Evolutionary conservation across 2,329 filamentous ascomycete species (phyloP).

Genomic region (Penicillium sumatraense): DNA sequence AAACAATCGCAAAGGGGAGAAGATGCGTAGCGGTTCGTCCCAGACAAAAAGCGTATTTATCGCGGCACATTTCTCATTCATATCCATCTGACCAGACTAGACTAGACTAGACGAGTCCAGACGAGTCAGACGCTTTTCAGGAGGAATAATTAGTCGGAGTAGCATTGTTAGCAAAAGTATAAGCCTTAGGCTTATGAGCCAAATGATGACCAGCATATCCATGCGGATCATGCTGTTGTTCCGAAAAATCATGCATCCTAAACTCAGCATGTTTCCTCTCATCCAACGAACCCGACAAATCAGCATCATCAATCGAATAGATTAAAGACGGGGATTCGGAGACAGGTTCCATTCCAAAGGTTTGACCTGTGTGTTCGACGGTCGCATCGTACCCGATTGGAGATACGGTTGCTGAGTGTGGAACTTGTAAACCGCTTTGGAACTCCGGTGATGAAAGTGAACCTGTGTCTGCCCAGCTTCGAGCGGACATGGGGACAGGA

Average conservation of each 20-base stretch:
- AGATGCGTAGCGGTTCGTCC: slow-evolving; percentile 25
- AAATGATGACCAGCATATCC: slow-evolving; percentile 46
- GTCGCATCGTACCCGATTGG: slow-evolving; percentile 44
- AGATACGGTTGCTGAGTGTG: slow-evolving; percentile 41
- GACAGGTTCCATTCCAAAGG: slow-evolving; percentile 32
- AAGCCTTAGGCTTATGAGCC: slow-evolving; percentile 46
- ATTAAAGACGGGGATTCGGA: slow-evolving; percentile 39
- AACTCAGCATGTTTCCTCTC: slow-evolving; percentile 46
- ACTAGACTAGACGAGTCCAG: no score
- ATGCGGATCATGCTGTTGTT: slow-evolving; percentile 51
- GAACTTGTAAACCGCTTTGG: slow-evolving; percentile 37
- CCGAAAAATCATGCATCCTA: slow-evolving; percentile 50
- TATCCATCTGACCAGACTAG: no score
- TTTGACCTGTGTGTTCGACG: slow-evolving; percentile 33
- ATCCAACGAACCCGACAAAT: slow-evolving; percentile 30
- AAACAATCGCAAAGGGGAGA: slow-evolving; percentile 10
- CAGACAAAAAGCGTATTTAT: slow-evolving; percentile 26
- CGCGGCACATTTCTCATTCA: slow-evolving; percentile 31
- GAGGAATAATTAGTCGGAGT: slow-evolving; percentile 46
- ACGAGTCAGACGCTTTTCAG: slow-evolving; percentile 27
- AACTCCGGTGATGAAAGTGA: slow-evolving; percentile 50
- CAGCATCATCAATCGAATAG: slow-evolving; percentile 37
- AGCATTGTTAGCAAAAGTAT: slow-evolving; percentile 48
- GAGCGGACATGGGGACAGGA: slow-evolving; percentile 41
- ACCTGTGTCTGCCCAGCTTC: slow-evolving; percentile 47